Evolutionary conservation across 805 yeast species (phyloP).

Genomic region (Zygosaccharomyces gambellarensis): DNA sequence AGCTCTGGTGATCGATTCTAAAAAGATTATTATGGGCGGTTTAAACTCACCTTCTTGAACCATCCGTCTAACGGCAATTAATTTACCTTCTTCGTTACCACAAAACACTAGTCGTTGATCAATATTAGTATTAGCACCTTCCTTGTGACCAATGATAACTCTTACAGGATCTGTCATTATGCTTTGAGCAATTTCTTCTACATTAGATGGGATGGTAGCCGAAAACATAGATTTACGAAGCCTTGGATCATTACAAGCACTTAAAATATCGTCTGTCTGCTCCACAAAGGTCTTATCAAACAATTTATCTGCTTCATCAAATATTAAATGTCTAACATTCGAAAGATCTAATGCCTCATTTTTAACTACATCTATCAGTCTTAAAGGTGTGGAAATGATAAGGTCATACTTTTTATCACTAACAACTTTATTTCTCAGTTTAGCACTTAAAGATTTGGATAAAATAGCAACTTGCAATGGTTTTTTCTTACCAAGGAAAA

Average conservation of each 20-base stretch:
- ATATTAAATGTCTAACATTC: slow-evolving; percentile 66
- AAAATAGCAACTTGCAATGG: slow-evolving; percentile 56
- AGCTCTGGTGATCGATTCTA: slow-evolving; percentile 89
- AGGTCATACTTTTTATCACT: slow-evolving; percentile 67
- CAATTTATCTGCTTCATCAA: slow-evolving; percentile 94
- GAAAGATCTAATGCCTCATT: slow-evolving; percentile 56
- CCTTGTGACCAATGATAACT: slow-evolving; percentile 86
- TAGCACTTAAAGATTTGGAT: slow-evolving; percentile 65
- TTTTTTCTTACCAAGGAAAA: slow-evolving; percentile 42
- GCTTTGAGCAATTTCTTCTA: slow-evolving; percentile 79
- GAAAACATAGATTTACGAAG: slow-evolving; percentile 76
- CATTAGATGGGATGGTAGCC: slow-evolving; percentile 92
- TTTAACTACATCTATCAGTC: slow-evolving; percentile 75
- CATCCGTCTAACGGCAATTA: slow-evolving; percentile 86
- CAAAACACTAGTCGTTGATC: slow-evolving; percentile 80
- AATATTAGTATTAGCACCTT: slow-evolving; percentile 80
- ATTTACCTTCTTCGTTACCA: slow-evolving; percentile 94
- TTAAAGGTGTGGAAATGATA: slow-evolving; percentile 79
- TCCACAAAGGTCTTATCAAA: slow-evolving; percentile 82
- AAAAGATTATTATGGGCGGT: slow-evolving; percentile 89
- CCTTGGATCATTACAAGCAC: slow-evolving; percentile 38
- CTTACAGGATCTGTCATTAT: slow-evolving; percentile 84
- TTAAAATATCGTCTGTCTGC: slow-evolving; percentile 82
- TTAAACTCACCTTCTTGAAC: slow-evolving; percentile 76
- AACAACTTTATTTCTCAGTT: slow-evolving; percentile 57